Conservation (phyloP, 305 asterid species). For the Rubia tinctorum region DNA sequence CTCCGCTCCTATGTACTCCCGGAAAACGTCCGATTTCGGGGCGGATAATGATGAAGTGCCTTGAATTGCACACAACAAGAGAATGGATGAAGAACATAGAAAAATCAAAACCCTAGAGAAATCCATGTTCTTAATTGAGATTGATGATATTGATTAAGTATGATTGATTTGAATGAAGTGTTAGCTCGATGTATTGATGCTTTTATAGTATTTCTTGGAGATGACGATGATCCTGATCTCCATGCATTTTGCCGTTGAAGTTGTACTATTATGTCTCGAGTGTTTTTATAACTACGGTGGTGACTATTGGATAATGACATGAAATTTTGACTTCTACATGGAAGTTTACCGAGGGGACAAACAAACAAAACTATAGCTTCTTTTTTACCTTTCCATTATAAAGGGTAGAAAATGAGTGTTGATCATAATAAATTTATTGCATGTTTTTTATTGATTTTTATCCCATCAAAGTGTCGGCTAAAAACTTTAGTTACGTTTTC, state of each 20-base stretch:
- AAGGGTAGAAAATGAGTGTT: too few species aligned
- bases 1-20: constrained; percentile 76
- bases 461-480: too few species aligned
- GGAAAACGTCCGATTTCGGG: constrained; percentile 43
- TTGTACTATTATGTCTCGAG: neutral
- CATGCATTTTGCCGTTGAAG: constrained; percentile 3
- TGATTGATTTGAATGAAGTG: neutral
- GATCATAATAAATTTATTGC: too few species aligned
- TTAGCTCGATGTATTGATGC: neutral
- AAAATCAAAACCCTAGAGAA: constrained; percentile 14
- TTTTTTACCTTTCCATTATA: too few species aligned
- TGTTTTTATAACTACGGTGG: neutral
- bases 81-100: neutral
- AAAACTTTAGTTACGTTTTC: too few species aligned
- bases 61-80: constrained; percentile 10
- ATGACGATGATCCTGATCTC: neutral
- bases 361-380: too few species aligned
- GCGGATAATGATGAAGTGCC: constrained; percentile 13
- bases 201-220: neutral
- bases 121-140: constrained; percentile 17
- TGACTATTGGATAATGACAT: neutral
- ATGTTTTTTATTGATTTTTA: too few species aligned
- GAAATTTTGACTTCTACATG: neutral
- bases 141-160: neutral
- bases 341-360: too few species aligned